These are phyloP conservation scores for Stachybotrys elegans DNA, from an alignment of 2,329 filamentous ascomycete species.

Conservation along the genomic window DNA sequence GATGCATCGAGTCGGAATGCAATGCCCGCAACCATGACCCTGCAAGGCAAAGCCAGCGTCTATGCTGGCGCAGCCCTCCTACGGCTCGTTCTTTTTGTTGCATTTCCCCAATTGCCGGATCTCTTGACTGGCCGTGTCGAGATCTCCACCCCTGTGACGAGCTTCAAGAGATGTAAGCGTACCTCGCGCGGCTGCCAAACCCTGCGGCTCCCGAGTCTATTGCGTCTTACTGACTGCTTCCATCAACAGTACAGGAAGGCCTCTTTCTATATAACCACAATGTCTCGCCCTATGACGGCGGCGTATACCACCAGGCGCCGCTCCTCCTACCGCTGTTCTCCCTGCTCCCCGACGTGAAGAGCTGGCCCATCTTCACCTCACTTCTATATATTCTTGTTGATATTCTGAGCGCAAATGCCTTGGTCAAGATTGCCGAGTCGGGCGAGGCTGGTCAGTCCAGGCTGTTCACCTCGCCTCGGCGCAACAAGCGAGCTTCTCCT, in stretches of 20 bases:
- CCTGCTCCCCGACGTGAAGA: slow-evolving; percentile 66
- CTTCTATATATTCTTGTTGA: slow-evolving; percentile 79
- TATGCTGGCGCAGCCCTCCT: slow-evolving; percentile 73
- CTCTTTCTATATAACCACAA: slow-evolving; percentile 94
- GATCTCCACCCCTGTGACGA: slow-evolving; percentile 93
- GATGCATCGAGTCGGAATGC: slow-evolving; percentile 23
- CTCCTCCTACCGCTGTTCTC: slow-evolving; percentile 89
- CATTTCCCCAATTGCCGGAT: slow-evolving; percentile 79
- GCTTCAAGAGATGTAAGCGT: slow-evolving; percentile 87
- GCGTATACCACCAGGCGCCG: slow-evolving; percentile 77
- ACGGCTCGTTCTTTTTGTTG: slow-evolving; percentile 71
- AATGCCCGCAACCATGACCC: slow-evolving; percentile 33
- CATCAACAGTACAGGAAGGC: slow-evolving; percentile 77
- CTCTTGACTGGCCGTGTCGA: slow-evolving; percentile 88
- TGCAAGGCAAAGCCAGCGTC: slow-evolving; percentile 45
- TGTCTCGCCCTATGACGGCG: slow-evolving; percentile 94
- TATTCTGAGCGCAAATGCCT: slow-evolving; percentile 72
- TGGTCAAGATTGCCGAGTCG: slow-evolving; percentile 75
- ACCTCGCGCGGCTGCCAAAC: neutral
- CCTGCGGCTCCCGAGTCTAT: neutral
- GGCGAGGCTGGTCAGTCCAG: slow-evolving; percentile 70
- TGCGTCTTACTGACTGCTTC: neutral
- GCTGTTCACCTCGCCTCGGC: slow-evolving; percentile 73
- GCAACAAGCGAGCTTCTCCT: slow-evolving; percentile 68
- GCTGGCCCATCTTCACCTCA: slow-evolving; percentile 68